Evolutionary conservation across 2,329 filamentous ascomycete genomes (phyloP).

Genomic region (Sclerotinia spermophila): DNA sequence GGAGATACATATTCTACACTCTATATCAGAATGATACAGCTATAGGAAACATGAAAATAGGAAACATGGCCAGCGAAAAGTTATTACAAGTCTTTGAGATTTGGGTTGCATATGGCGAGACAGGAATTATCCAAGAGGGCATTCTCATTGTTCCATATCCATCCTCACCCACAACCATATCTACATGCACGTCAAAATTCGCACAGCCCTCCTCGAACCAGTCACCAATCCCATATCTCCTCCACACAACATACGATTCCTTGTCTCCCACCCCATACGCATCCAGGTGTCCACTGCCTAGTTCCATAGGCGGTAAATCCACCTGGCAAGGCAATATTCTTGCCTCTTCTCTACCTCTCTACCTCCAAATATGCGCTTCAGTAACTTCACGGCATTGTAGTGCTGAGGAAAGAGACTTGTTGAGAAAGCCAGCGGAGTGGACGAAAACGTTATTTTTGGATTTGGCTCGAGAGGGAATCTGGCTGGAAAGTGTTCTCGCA

Average conservation of each 20-base stretch:
- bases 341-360: slow-evolving; percentile 2
- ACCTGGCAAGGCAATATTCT: slow-evolving; percentile 12
- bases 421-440: slow-evolving; percentile 1
- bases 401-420: neutral
- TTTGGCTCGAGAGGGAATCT: neutral
- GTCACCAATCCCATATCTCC: neutral
- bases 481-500: neutral
- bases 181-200: neutral
- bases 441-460: slow-evolving; percentile 6
- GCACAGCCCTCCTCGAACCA: neutral
- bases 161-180: neutral
- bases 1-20: neutral
- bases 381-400: neutral
- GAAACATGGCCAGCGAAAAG: neutral
- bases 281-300: neutral
- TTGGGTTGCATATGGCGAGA: slow-evolving; percentile 3
- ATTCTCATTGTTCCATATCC: neutral
- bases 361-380: slow-evolving; percentile 1
- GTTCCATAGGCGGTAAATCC: neutral
- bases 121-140: slow-evolving; percentile 3
- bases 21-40: neutral
- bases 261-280: neutral
- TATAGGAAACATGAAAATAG: neutral
- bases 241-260: neutral
- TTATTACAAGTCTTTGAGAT: slow-evolving; percentile 4